Percentiles rank a stretch among this genome's conserved stretches.
Conservation (phyloP, 2,329 filamentous ascomycete species). For the Triangularia verruculosa region DNA sequence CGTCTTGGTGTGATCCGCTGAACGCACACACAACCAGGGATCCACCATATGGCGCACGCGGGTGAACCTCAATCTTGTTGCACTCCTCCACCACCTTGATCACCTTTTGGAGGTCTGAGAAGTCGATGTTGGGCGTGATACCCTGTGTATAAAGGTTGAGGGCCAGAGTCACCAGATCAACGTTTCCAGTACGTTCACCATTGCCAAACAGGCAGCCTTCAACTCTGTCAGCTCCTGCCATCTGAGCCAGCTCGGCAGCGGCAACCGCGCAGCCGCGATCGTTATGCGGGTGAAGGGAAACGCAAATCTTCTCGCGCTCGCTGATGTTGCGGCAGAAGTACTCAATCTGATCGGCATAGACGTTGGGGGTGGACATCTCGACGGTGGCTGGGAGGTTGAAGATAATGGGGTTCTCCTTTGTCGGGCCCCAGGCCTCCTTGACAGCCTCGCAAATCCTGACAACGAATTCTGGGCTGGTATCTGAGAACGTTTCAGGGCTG, state of each 20-base stretch:
- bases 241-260: constrained; percentile 87
- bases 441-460: constrained; percentile 86
- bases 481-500: constrained; percentile 85
- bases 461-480: constrained; percentile 80
- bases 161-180: constrained; percentile 87
- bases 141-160: constrained; percentile 96
- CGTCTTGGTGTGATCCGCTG: constrained; percentile 89
- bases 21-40: constrained; percentile 91
- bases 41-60: constrained; percentile 85
- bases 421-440: constrained; percentile 88
- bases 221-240: constrained; percentile 92
- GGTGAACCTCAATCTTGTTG: constrained; percentile 93
- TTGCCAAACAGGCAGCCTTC: constrained; percentile 95
- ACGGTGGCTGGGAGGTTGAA: constrained; percentile 97
- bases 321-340: constrained; percentile 86
- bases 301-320: constrained; percentile 80
- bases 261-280: constrained; percentile 88
- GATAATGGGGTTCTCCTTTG: constrained; percentile 76
- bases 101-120: constrained; percentile 80
- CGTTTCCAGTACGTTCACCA: constrained; percentile 92
- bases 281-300: constrained; percentile 92
- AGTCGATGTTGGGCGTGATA: constrained; percentile 79
- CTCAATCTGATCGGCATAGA: constrained; percentile 95
- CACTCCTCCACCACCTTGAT: constrained; percentile 88
- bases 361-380: constrained; percentile 90